These are phyloP conservation scores for Ailanthus altissimus DNA, from an alignment of 345 rosid genomes.

Conservation along the genomic window DNA sequence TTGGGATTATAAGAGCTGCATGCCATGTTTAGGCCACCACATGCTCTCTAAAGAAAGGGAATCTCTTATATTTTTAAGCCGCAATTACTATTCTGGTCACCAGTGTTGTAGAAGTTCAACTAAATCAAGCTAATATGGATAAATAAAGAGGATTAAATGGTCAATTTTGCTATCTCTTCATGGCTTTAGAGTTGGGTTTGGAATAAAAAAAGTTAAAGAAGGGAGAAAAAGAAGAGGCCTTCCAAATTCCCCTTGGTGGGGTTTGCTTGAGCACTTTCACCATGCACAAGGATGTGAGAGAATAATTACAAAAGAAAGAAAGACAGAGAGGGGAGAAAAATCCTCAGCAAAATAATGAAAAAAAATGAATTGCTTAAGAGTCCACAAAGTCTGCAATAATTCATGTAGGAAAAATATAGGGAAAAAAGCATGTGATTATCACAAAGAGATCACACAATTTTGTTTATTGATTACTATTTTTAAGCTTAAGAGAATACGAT, in stretches of 20 bases:
- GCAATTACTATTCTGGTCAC: constrained; percentile 20
- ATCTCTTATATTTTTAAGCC: constrained; percentile 2
- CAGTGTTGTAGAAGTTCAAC: neutral
- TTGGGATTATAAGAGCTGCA: constrained; percentile 12
- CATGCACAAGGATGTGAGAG: constrained; percentile 25
- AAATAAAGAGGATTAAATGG: constrained; percentile 28
- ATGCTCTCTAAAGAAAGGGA: constrained; percentile 24
- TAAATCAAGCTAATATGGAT: neutral
- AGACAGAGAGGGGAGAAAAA: constrained; percentile 25
- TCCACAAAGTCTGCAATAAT: constrained; percentile 21
- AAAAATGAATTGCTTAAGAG: constrained; percentile 26
- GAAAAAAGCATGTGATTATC: neutral
- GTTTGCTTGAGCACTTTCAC: constrained; percentile 44
- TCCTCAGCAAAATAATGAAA: constrained; percentile 29
- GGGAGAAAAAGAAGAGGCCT: constrained; percentile 33
- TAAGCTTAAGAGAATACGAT: neutral
- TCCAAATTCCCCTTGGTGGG: constrained; percentile 52
- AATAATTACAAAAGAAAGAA: constrained; percentile 37
- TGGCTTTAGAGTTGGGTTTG: constrained; percentile 55
- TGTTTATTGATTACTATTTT: neutral
- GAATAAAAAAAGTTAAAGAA: constrained; percentile 44
- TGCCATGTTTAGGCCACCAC: constrained; percentile 26
- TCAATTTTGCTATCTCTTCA: constrained; percentile 22
- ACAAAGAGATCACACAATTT: neutral
- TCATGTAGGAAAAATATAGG: neutral